Percentiles rank a stretch among this genome's conserved stretches.
Evolutionary conservation across 2,329 filamentous ascomycete genomes (phyloP).

Genomic region (Neofusicoccum cordaticola): DNA sequence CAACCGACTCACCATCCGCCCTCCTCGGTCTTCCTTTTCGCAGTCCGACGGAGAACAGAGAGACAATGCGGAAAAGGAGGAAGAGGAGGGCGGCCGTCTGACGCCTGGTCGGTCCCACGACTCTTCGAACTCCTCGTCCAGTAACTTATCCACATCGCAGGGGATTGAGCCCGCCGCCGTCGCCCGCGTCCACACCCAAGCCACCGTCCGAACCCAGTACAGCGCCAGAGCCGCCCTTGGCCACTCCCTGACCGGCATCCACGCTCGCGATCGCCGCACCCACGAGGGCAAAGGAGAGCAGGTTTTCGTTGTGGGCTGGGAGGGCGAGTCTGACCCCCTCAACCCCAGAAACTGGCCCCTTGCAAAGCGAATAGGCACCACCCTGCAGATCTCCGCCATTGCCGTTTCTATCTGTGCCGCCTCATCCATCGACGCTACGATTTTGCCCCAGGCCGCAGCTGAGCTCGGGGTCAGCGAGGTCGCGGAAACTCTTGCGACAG

Average conservation of each 20-base stretch:
- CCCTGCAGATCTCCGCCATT: conserved; percentile 39
- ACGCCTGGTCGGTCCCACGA: conserved; percentile 14
- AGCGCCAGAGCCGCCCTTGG: conserved; percentile 34
- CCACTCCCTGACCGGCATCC: conserved; percentile 34
- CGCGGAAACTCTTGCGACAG: conserved; percentile 51
- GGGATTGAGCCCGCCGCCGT: conserved; percentile 22
- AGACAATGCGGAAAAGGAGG: neutral
- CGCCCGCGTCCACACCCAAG: conserved; percentile 20
- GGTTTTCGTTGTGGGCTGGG: conserved; percentile 40
- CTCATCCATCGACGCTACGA: conserved; percentile 51
- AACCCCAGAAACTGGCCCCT: conserved; percentile 39
- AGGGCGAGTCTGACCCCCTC: conserved; percentile 34
- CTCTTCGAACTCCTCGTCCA: conserved; percentile 7
- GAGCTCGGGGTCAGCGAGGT: conserved; percentile 51
- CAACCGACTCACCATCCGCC: neutral
- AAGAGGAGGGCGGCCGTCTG: conserved; percentile 17
- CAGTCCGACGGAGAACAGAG: neutral
- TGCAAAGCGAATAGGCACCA: conserved; percentile 30
- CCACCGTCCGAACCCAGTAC: conserved; percentile 29
- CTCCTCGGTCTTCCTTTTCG: neutral
- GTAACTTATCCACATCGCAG: conserved; percentile 8
- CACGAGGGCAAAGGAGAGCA: conserved; percentile 36
- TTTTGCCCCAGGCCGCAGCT: conserved; percentile 45
- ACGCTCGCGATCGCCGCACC: conserved; percentile 34
- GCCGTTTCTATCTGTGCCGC: conserved; percentile 50